Conservation (phyloP, 2,329 filamentous ascomycete species). For the Sporothrix protearum region DNA sequence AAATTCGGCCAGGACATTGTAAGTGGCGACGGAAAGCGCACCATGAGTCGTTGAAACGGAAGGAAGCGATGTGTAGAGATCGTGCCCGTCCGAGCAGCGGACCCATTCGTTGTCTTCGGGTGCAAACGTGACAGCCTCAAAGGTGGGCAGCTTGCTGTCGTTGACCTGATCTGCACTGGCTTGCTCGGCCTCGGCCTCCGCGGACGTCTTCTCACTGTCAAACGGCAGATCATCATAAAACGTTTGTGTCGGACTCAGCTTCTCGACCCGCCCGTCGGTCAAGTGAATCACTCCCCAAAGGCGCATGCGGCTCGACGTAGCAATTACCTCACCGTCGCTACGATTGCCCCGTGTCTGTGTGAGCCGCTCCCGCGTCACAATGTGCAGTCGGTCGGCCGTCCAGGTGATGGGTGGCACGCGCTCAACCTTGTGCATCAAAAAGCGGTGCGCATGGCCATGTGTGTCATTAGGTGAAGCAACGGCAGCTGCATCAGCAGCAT, state of each 20-base stretch:
- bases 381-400: slow-evolving; percentile 46
- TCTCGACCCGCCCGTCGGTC: slow-evolving; percentile 28
- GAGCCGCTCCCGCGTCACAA: slow-evolving; percentile 50
- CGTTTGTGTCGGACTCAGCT: slow-evolving; percentile 28
- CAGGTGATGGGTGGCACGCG: slow-evolving; percentile 49
- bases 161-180: background rate
- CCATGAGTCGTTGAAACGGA: background rate
- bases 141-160: slow-evolving; percentile 18
- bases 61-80: slow-evolving; percentile 13
- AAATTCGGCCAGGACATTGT: slow-evolving; percentile 54
- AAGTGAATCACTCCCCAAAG: slow-evolving; percentile 52
- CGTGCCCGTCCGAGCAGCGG: slow-evolving; percentile 19
- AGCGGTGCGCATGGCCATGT: slow-evolving; percentile 45
- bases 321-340: background rate
- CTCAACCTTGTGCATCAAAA: slow-evolving; percentile 50
- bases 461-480: slow-evolving; percentile 47
- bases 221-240: slow-evolving; percentile 29
- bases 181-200: slow-evolving; percentile 1
- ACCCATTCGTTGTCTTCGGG: slow-evolving; percentile 23
- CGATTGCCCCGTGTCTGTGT: background rate
- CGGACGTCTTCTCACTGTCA: background rate
- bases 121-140: slow-evolving; percentile 19
- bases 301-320: slow-evolving; percentile 49
- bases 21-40: slow-evolving; percentile 43
- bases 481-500: background rate